A percentile compares a stretch with the other conserved stretches of the same genome.
These are phyloP conservation scores for Arthrobotrys musiformis DNA, from an alignment of 2,329 filamentous ascomycete species.

Conservation along the genomic window DNA sequence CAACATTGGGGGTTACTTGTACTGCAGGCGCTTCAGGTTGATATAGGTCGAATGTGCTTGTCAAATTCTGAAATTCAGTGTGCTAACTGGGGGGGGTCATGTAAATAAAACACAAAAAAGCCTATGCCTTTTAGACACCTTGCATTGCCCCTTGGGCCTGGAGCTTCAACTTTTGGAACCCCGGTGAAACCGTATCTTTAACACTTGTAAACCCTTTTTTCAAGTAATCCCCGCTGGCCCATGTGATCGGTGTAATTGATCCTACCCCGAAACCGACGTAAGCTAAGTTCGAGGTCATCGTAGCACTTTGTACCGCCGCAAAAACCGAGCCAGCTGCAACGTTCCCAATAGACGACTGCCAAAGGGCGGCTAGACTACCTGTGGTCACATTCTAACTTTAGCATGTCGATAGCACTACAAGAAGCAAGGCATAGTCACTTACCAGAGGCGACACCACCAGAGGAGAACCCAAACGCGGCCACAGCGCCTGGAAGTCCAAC, in stretches of 20 bases:
- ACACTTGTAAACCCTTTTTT: too few species aligned
- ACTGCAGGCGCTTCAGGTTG: constrained; percentile 62
- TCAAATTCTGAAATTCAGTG: not conserved
- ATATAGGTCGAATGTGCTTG: not conserved
- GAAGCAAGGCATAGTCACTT: not conserved
- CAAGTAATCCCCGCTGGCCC: not conserved
- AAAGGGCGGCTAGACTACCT: constrained; percentile 9
- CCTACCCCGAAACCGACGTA: not conserved
- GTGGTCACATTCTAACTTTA: not conserved
- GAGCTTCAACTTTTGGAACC: too few species aligned
- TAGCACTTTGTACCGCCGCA: not conserved
- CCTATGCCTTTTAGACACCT: too few species aligned
- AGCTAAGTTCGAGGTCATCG: not conserved
- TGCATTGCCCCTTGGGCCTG: too few species aligned
- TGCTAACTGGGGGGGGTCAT: not conserved
- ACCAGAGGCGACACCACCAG: not conserved
- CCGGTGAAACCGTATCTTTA: too few species aligned
- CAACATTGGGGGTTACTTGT: constrained; percentile 61
- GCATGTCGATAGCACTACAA: not conserved
- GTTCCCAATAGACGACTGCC: constrained; percentile 9
- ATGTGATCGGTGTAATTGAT: not conserved
- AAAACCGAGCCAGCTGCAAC: constrained; percentile 4
- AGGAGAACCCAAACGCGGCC: not conserved
- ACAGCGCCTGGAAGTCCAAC: not conserved
- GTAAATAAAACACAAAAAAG: not conserved